A percentile compares a stretch with the other conserved stretches of the same genome.
Conservation (phyloP, 805 yeast genomes). For the Yarrowia bubula region DNA sequence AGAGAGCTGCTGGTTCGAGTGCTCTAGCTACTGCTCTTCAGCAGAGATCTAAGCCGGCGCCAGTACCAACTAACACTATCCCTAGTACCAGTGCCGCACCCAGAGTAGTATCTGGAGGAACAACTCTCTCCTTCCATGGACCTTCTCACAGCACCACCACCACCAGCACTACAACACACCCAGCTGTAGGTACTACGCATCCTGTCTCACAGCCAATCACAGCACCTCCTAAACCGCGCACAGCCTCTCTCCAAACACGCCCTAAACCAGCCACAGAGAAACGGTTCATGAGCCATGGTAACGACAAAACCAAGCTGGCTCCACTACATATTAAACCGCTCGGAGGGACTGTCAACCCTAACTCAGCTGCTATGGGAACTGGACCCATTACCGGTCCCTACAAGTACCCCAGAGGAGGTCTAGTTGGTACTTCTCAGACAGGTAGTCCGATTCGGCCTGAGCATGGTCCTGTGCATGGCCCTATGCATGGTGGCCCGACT, state of each 20-base stretch:
- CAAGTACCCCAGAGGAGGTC: background rate
- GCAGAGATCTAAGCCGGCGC: background rate
- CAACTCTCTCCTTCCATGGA: too few species aligned
- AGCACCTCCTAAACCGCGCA: background rate
- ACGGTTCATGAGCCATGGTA: slow-evolving; percentile 23
- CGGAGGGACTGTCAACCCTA: background rate
- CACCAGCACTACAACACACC: too few species aligned
- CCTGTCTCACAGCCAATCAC: background rate
- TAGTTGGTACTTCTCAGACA: background rate
- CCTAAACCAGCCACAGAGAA: slow-evolving; percentile 1
- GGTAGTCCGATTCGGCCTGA: background rate
- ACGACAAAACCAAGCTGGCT: slow-evolving; percentile 6
- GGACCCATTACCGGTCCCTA: background rate
- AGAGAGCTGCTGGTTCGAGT: background rate
- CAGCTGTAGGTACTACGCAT: too few species aligned
- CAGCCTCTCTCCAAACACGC: background rate
- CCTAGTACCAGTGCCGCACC: too few species aligned
- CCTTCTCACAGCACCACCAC: too few species aligned
- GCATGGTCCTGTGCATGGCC: background rate
- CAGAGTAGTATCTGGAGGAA: too few species aligned
- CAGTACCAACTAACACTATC: too few species aligned
- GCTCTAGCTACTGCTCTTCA: background rate
- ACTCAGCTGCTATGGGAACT: background rate
- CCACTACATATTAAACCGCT: slow-evolving; percentile 19
- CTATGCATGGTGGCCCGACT: background rate